These are phyloP conservation scores for Aphanoascus verrucosus DNA, from an alignment of 2,329 filamentous ascomycete species.

Conservation along the genomic window DNA sequence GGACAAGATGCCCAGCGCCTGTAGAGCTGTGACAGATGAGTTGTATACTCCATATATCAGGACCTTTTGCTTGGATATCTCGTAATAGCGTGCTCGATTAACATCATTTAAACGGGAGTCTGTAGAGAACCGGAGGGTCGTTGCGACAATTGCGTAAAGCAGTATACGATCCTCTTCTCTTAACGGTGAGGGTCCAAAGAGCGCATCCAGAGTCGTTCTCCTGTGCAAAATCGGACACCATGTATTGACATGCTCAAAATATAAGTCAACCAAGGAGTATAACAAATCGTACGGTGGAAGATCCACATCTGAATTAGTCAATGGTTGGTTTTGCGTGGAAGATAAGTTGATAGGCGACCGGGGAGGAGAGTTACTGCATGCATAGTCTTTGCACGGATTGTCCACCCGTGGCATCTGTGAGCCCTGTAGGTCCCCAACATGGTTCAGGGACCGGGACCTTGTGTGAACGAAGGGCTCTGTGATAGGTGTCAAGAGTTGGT, in stretches of 20 bases:
- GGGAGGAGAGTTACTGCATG: constrained; percentile 41
- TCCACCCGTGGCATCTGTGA: not conserved
- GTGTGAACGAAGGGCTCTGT: constrained; percentile 26
- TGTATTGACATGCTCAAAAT: constrained; percentile 69
- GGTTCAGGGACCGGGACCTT: constrained; percentile 18
- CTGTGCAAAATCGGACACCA: constrained; percentile 89
- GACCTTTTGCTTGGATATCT: constrained; percentile 73
- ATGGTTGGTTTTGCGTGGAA: constrained; percentile 38
- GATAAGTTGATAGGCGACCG: constrained; percentile 50
- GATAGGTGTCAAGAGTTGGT: constrained; percentile 30
- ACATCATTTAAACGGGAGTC: constrained; percentile 65
- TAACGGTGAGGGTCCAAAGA: constrained; percentile 66
- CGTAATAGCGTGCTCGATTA: constrained; percentile 63
- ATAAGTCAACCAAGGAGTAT: constrained; percentile 62
- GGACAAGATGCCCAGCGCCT: constrained; percentile 77
- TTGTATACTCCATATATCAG: constrained; percentile 80
- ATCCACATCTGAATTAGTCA: constrained; percentile 49
- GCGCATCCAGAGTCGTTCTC: constrained; percentile 64
- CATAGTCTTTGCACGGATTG: constrained; percentile 26
- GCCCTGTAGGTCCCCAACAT: constrained; percentile 19
- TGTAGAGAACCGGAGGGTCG: constrained; percentile 71
- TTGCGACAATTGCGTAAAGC: constrained; percentile 79
- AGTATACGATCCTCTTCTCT: constrained; percentile 75
- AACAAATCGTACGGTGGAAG: constrained; percentile 60
- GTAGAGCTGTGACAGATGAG: constrained; percentile 75